A percentile compares a stretch with the other conserved stretches of the same genome.
Evolutionary conservation across 2,329 filamentous ascomycete genomes (phyloP).

Genomic region (Epichloe festucae): DNA sequence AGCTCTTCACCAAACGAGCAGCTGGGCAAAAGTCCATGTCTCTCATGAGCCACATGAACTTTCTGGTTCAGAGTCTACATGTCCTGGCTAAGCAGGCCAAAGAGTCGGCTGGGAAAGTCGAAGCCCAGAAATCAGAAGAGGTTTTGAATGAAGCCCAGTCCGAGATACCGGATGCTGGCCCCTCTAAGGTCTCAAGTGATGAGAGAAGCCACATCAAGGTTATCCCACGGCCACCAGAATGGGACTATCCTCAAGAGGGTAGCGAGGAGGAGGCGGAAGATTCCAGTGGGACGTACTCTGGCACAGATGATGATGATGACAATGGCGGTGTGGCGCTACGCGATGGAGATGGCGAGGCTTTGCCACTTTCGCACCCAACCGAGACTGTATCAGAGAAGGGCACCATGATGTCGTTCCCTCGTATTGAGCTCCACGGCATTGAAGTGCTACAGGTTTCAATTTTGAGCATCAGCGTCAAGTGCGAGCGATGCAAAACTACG

Average conservation of each 20-base stretch:
- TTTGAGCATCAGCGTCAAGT: conserved; percentile 61
- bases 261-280: conserved; percentile 25
- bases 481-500: conserved; percentile 61
- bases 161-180: conserved; percentile 4
- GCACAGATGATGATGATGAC: conserved; percentile 27
- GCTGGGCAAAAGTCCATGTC: conserved; percentile 44
- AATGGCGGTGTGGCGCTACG: conserved; percentile 29
- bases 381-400: conserved; percentile 43
- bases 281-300: conserved; percentile 19
- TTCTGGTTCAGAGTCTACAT: conserved; percentile 58
- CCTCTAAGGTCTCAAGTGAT: conserved; percentile 15
- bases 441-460: conserved; percentile 59
- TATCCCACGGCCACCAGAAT: conserved; percentile 68
- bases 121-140: conserved; percentile 6
- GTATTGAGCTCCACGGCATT: conserved; percentile 62
- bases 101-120: conserved; percentile 9
- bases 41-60: conserved; percentile 64
- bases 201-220: conserved; percentile 55
- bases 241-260: conserved; percentile 36
- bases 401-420: conserved; percentile 68
- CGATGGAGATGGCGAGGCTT: conserved; percentile 13
- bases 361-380: conserved; percentile 5
- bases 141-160: background rate
- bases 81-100: conserved; percentile 45
- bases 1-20: conserved; percentile 48